Conservation (phyloP, 257 asterid species). For the Rauvolfia tetraphylla region DNA sequence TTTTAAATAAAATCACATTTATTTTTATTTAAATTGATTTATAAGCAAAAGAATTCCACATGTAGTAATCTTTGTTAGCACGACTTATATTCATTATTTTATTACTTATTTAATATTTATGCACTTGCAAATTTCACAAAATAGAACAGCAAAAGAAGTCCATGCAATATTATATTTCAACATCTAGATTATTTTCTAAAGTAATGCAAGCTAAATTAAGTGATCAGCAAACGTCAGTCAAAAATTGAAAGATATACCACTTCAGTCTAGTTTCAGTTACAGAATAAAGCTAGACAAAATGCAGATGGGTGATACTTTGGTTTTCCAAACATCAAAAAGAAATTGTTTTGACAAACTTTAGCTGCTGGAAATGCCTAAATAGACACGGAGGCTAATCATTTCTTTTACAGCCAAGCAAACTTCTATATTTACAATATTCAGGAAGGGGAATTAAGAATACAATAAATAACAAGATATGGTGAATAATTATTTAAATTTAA, state of each 20-base stretch:
- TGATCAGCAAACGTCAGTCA: not conserved
- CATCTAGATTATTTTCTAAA: slow-evolving; percentile 5
- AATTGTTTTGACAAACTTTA: not conserved
- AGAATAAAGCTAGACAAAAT: slow-evolving; percentile 1
- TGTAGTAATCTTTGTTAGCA: too few species aligned
- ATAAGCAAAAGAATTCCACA: too few species aligned
- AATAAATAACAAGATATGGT: not conserved
- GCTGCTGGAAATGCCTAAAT: not conserved
- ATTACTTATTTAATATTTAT: too few species aligned
- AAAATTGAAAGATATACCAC: not conserved
- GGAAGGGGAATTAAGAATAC: not conserved
- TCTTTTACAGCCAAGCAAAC: not conserved
- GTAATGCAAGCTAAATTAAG: not conserved
- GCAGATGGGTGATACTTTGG: not conserved
- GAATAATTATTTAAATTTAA: too few species aligned
- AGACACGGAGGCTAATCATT: not conserved
- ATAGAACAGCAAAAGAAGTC: not conserved
- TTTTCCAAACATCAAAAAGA: not conserved
- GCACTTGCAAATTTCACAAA: too few species aligned
- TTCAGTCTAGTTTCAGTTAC: not conserved
- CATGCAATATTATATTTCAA: slow-evolving; percentile 13
- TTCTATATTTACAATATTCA: not conserved
- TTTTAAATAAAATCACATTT: too few species aligned
- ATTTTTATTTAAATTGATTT: too few species aligned
- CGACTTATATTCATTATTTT: too few species aligned